Evolutionary conservation across 257 asterid genomes (phyloP).

Genomic region (Solanum ossicruentum): DNA sequence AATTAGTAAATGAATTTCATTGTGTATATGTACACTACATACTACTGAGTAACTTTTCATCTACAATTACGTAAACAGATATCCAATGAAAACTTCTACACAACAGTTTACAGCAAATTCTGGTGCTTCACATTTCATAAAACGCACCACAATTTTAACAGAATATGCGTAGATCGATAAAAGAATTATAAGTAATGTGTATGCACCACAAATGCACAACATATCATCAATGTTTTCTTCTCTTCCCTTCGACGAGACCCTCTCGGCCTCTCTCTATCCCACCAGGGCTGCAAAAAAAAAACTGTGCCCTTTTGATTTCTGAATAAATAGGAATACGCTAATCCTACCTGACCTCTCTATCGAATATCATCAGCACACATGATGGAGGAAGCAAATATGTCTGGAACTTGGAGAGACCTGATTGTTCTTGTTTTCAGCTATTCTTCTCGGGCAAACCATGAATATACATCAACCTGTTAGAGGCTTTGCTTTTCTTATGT

Average conservation of each 20-base stretch:
- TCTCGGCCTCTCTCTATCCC: not conserved
- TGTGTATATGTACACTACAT: not conserved
- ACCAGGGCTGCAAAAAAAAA: not conserved
- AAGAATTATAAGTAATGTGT: not conserved
- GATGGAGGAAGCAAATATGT: not conserved
- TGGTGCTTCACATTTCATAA: not conserved
- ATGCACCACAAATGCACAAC: not conserved
- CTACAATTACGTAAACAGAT: not conserved
- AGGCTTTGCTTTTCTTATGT: slow-evolving; percentile 90
- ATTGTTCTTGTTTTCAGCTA: not conserved
- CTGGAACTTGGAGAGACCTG: not conserved
- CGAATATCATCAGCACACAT: not conserved
- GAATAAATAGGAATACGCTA: not conserved
- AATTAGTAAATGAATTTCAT: not conserved
- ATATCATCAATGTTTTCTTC: not conserved
- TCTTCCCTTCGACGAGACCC: not conserved
- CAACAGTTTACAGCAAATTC: not conserved
- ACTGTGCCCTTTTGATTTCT: not conserved
- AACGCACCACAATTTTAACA: not conserved
- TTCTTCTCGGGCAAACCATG: not conserved
- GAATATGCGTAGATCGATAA: not conserved
- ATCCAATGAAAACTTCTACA: not conserved
- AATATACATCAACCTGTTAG: slow-evolving; percentile 26
- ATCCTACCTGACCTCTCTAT: not conserved
- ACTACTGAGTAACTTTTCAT: not conserved